Percentiles rank a stretch among this genome's conserved stretches.
phyloP scores from a whole-genome alignment of 768 basidiomycete genomes.

The Suillus plorans region DNA sequence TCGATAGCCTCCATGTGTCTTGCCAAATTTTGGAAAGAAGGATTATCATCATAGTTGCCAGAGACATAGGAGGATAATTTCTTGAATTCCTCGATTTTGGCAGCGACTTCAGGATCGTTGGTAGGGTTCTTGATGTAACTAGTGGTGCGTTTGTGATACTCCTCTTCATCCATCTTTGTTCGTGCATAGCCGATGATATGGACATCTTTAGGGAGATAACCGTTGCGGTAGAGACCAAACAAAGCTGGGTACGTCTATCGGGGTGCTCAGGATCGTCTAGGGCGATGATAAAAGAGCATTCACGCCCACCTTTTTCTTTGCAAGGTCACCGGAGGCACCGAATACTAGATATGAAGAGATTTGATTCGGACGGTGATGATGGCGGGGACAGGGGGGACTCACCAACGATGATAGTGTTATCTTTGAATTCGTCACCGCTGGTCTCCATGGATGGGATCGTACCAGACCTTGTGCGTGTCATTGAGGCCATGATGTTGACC shows the following conservation, averaged over 20 bases:
- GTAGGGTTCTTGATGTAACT: slow-evolving; percentile 83
- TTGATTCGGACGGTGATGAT: slow-evolving; percentile 11
- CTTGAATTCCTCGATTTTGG: slow-evolving; percentile 83
- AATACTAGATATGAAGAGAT: slow-evolving; percentile 54
- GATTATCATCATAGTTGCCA: slow-evolving; percentile 85
- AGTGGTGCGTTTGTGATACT: slow-evolving; percentile 82
- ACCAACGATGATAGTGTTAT: slow-evolving; percentile 91
- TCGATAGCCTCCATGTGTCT: slow-evolving; percentile 80
- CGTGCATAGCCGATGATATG: slow-evolving; percentile 97
- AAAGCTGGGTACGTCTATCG: slow-evolving; percentile 91
- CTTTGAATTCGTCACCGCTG: slow-evolving; percentile 66
- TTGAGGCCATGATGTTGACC: slow-evolving; percentile 24
- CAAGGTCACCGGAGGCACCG: slow-evolving; percentile 95
- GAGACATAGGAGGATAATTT: slow-evolving; percentile 75
- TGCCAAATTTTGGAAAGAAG: slow-evolving; percentile 76
- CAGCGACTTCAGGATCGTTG: slow-evolving; percentile 54
- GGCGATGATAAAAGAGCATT: not conserved
- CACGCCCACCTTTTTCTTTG: slow-evolving; percentile 90
- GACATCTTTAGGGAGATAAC: slow-evolving; percentile 77
- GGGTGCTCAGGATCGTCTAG: slow-evolving; percentile 45
- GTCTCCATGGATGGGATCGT: slow-evolving; percentile 91
- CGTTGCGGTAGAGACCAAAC: slow-evolving; percentile 81
- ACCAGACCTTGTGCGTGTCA: slow-evolving; percentile 65
- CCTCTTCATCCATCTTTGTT: slow-evolving; percentile 86
- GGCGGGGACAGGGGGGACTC: slow-evolving; percentile 32